Evolutionary conservation across 768 basidiomycete genomes (phyloP).

Genomic region (Chlorophyllum brunneum): DNA sequence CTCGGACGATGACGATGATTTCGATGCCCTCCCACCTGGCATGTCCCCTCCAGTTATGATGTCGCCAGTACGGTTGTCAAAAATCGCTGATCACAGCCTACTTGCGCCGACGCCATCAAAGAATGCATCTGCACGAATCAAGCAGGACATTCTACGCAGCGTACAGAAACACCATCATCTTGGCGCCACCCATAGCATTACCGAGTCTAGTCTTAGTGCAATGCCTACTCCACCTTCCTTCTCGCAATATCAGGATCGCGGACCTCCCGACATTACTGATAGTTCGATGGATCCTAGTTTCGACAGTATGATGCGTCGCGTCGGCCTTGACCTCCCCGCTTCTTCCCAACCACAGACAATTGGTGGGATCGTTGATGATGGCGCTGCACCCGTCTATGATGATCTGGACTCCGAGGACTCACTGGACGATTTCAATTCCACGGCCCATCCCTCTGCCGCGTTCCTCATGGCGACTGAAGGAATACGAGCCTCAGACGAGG

Average conservation of each 20-base stretch:
- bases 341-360: constrained; percentile 23
- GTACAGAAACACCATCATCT: constrained; percentile 35
- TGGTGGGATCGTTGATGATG: constrained; percentile 19
- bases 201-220: constrained; percentile 65
- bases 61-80: constrained; percentile 47
- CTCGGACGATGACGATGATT: constrained; percentile 48
- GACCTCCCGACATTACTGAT: constrained; percentile 39
- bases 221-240: constrained; percentile 70
- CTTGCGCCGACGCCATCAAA: constrained; percentile 65
- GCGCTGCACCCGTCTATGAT: constrained; percentile 14
- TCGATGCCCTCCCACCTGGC: constrained; percentile 48
- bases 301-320: constrained; percentile 66
- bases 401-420: constrained; percentile 47
- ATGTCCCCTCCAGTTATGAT: constrained; percentile 58
- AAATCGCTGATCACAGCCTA: constrained; percentile 13
- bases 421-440: constrained; percentile 51
- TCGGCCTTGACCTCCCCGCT: constrained; percentile 42
- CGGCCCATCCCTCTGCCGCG: constrained; percentile 64
- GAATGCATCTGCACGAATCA: constrained; percentile 68
- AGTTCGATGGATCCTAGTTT: constrained; percentile 55
- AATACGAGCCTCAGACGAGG: constrained; percentile 32
- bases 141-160: constrained; percentile 57
- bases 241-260: constrained; percentile 53
- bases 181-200: constrained; percentile 20
- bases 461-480: constrained; percentile 60